phyloP scores from a whole-genome alignment of 139 green algal species.

The Chlorella sp. region DNA sequence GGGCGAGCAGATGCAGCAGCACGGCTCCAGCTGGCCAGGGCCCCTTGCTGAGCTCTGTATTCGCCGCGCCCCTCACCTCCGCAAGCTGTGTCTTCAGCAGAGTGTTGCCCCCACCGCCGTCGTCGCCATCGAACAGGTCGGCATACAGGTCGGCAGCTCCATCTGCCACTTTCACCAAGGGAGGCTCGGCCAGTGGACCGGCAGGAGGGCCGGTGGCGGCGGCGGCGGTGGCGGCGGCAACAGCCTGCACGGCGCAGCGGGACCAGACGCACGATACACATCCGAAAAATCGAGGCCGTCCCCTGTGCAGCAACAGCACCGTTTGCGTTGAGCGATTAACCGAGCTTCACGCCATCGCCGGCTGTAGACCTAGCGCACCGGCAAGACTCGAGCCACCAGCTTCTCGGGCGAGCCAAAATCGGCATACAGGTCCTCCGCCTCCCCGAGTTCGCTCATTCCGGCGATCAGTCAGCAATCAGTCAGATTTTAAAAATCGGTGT shows the following conservation, averaged over 20 bases:
- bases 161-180: not conserved
- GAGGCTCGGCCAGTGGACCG: not conserved
- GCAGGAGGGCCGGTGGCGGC: not conserved
- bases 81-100: conserved; percentile 42
- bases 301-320: not conserved
- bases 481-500: not conserved
- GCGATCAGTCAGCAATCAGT: not conserved
- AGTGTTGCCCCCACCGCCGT: not conserved
- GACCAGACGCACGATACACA: too few relatives aligned
- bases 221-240: not conserved
- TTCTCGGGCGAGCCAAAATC: conserved; percentile 7
- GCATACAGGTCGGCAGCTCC: conserved; percentile 33
- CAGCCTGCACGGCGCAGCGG: not conserved
- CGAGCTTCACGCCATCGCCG: not conserved
- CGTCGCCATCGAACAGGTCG: conserved; percentile 28
- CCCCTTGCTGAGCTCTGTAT: not conserved
- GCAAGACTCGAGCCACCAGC: not conserved
- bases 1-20: too few relatives aligned
- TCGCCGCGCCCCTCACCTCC: conserved; percentile 8
- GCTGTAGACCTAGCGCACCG: not conserved
- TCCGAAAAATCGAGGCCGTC: not conserved
- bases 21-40: not conserved
- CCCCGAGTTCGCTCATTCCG: not conserved
- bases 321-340: not conserved
- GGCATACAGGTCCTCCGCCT: not conserved